These are phyloP conservation scores for Botrytis squamosa DNA, from an alignment of 2,329 filamentous ascomycete genomes.

Conservation along the genomic window DNA sequence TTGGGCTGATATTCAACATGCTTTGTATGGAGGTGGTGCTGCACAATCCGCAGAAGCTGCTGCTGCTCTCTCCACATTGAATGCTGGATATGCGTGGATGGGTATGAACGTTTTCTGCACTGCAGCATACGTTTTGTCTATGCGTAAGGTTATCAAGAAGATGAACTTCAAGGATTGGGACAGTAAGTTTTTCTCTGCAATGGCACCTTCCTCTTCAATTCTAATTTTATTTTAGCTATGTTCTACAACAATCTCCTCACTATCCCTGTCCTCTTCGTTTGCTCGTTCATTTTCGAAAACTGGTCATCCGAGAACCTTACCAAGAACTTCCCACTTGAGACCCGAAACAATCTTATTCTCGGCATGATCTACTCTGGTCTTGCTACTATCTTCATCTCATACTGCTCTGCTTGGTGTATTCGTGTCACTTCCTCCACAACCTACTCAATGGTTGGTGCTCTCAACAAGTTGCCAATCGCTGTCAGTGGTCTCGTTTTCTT, in stretches of 20 bases:
- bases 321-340: conserved; percentile 83
- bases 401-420: conserved; percentile 98
- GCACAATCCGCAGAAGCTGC: conserved; percentile 55
- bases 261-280: conserved; percentile 83
- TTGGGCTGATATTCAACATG: conserved; percentile 94
- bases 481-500: conserved; percentile 94
- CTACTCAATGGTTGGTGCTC: conserved; percentile 95
- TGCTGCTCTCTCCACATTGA: conserved; percentile 80
- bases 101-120: conserved; percentile 93
- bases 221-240: conserved; percentile 68
- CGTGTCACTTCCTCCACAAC: conserved; percentile 96
- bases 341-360: conserved; percentile 74
- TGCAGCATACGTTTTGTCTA: conserved; percentile 82
- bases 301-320: conserved; percentile 84
- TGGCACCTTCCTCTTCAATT: conserved; percentile 2
- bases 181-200: conserved; percentile 61
- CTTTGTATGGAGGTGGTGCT: conserved; percentile 53
- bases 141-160: conserved; percentile 98
- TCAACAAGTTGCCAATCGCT: conserved; percentile 97
- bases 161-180: conserved; percentile 99
- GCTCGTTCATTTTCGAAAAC: conserved; percentile 82
- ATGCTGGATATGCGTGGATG: conserved; percentile 98
- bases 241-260: conserved; percentile 99
- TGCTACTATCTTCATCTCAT: conserved; percentile 96
- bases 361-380: conserved; percentile 95